These are phyloP conservation scores for Myriosclerotinia scirpicola DNA, from an alignment of 2,329 filamentous ascomycete species.

Conservation along the genomic window DNA sequence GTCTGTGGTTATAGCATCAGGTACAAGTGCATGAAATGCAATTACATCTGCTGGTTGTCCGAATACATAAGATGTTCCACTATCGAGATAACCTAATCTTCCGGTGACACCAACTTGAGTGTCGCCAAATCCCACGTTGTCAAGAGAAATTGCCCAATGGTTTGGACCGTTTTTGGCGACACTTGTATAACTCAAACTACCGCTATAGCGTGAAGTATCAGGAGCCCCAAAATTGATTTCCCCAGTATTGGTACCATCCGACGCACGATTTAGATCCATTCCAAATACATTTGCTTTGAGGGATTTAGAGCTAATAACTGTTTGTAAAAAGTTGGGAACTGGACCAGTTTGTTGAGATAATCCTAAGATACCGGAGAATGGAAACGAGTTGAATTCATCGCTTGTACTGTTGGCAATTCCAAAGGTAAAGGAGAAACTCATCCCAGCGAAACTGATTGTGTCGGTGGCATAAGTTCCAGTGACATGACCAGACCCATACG, in stretches of 20 bases:
- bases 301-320: constrained; percentile 55
- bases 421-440: constrained; percentile 65
- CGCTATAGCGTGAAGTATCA: constrained; percentile 65
- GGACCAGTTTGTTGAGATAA: constrained; percentile 60
- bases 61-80: constrained; percentile 78
- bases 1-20: constrained; percentile 53
- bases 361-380: constrained; percentile 86
- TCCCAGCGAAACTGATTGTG: constrained; percentile 62
- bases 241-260: constrained; percentile 67
- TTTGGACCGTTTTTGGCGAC: constrained; percentile 48
- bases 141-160: constrained; percentile 73
- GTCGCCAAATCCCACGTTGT: constrained; percentile 63
- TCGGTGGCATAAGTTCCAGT: constrained; percentile 66
- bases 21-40: constrained; percentile 66
- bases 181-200: constrained; percentile 65
- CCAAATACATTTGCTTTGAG: constrained; percentile 68
- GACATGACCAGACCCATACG: constrained; percentile 77
- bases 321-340: constrained; percentile 66
- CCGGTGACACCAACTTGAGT: constrained; percentile 49
- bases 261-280: constrained; percentile 66
- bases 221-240: constrained; percentile 74
- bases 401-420: constrained; percentile 72
- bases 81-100: constrained; percentile 73
- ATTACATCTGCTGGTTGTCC: constrained; percentile 66
- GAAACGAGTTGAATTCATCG: constrained; percentile 71